Conservation (phyloP, 352 stramenopile genomes). For the Labyrinthula sp. region DNA sequence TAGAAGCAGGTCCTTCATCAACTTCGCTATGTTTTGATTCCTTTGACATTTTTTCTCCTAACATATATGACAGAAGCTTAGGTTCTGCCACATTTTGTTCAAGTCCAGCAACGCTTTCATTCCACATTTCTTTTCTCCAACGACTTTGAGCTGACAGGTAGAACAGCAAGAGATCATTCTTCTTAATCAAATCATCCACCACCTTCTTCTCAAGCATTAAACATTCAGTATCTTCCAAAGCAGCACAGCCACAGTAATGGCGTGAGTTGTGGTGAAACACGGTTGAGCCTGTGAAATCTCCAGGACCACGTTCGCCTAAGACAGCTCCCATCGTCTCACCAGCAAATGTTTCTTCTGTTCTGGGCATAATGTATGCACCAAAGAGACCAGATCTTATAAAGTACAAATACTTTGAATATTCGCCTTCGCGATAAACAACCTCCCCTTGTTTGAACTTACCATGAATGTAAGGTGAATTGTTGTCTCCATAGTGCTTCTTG, state of each 20-base stretch:
- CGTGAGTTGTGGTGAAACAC: too few relatives aligned
- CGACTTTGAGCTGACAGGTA: conserved; percentile 25
- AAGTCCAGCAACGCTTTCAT: conserved; percentile 19
- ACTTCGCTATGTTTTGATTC: not conserved
- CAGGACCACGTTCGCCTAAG: conserved; percentile 17
- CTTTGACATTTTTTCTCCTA: conserved; percentile 4
- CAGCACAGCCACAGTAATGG: too few relatives aligned
- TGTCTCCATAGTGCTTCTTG: too few relatives aligned
- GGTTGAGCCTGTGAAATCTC: conserved; percentile 21
- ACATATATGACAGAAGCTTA: conserved; percentile 11
- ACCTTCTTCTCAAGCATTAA: conserved; percentile 15
- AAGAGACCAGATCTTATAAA: conserved; percentile 17
- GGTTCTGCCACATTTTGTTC: conserved; percentile 23
- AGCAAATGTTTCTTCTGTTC: conserved; percentile 10
- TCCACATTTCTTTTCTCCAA: conserved; percentile 23
- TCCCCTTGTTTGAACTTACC: conserved; percentile 10
- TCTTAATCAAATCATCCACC: conserved; percentile 11
- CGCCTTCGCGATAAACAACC: conserved; percentile 21
- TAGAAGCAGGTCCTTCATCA: not conserved
- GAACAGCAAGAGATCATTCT: too few relatives aligned
- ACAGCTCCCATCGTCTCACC: conserved; percentile 17
- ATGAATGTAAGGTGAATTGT: too few relatives aligned
- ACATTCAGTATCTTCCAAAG: conserved; percentile 21
- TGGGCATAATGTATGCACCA: conserved; percentile 17
- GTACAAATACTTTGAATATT: conserved; percentile 26